These are phyloP conservation scores for Sugiyamaella boreocaroliniensis DNA, from an alignment of 805 yeast species.

Conservation along the genomic window DNA sequence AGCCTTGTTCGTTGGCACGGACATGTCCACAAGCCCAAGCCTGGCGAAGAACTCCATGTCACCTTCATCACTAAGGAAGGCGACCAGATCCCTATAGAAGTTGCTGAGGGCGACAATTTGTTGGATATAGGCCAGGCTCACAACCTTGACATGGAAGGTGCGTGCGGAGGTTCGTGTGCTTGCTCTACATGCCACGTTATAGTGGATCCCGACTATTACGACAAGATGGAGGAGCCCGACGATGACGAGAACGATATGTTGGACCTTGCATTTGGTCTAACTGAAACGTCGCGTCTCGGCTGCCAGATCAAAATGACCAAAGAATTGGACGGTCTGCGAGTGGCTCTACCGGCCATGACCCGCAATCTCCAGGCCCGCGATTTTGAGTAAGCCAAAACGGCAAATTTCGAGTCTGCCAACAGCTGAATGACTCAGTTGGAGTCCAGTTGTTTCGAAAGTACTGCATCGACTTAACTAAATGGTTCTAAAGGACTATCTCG, in stretches of 20 bases:
- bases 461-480: no score
- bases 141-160: conserved; percentile 90
- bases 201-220: conserved; percentile 92
- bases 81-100: conserved; percentile 71
- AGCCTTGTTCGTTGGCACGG: conserved; percentile 50
- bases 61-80: conserved; percentile 94
- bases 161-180: conserved; percentile 99
- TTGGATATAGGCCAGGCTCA: conserved; percentile 93
- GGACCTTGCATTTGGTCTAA: conserved; percentile 93
- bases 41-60: conserved; percentile 85
- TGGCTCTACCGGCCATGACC: conserved; percentile 96
- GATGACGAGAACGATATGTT: conserved; percentile 99
- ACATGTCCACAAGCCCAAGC: conserved; percentile 81
- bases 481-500: background rate
- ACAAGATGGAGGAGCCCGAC: conserved; percentile 84
- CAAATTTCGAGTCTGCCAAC: no score
- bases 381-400: conserved; percentile 46
- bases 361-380: conserved; percentile 81
- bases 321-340: conserved; percentile 86
- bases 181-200: conserved; percentile 97
- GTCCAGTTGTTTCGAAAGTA: no score
- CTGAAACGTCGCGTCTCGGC: conserved; percentile 93
- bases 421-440: no score
- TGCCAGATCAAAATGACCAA: conserved; percentile 89
- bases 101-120: conserved; percentile 84